Conservation (phyloP, 176 grass and related monocot genomes). For the Poa annua region DNA sequence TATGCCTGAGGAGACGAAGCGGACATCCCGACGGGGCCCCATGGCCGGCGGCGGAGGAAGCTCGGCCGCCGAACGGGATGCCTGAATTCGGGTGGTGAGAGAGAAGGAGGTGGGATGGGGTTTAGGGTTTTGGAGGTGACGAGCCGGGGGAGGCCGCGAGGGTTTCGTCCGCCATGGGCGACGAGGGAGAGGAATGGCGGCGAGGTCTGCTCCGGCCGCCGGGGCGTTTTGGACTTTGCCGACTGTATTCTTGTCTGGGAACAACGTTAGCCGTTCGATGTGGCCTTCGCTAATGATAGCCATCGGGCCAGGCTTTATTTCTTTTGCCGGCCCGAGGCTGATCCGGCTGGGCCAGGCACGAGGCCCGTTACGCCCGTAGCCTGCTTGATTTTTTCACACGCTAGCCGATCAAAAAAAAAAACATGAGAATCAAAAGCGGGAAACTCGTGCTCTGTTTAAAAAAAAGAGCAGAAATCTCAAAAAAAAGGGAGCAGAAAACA, state of each 20-base stretch:
- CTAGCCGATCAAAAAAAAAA: too few species aligned
- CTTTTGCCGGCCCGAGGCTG: too few species aligned
- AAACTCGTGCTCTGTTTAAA: too few species aligned
- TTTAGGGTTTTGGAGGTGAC: conserved; percentile 41
- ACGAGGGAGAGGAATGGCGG: not conserved
- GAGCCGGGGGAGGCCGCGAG: conserved; percentile 20
- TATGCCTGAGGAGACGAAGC: conserved; percentile 65
- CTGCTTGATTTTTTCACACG: too few species aligned
- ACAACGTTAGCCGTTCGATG: conserved; percentile 24
- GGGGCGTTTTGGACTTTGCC: not conserved
- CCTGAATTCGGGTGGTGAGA: not conserved
- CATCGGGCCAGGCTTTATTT: too few species aligned
- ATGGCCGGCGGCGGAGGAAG: conserved; percentile 29
- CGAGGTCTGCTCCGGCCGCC: not conserved
- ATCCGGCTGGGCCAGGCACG: too few species aligned
- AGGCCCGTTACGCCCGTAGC: too few species aligned
- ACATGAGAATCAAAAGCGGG: too few species aligned
- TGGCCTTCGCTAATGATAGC: too few species aligned
- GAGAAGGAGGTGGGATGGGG: not conserved
- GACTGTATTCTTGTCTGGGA: not conserved
- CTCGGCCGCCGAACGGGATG: not conserved
- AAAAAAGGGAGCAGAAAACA: too few species aligned
- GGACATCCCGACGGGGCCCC: conserved; percentile 22
- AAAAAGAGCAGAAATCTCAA: too few species aligned
- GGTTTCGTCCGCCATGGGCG: conserved; percentile 53